phyloP scores from a whole-genome alignment of 148 eudicot species.

The Mesembryanthemum crystallinum region DNA sequence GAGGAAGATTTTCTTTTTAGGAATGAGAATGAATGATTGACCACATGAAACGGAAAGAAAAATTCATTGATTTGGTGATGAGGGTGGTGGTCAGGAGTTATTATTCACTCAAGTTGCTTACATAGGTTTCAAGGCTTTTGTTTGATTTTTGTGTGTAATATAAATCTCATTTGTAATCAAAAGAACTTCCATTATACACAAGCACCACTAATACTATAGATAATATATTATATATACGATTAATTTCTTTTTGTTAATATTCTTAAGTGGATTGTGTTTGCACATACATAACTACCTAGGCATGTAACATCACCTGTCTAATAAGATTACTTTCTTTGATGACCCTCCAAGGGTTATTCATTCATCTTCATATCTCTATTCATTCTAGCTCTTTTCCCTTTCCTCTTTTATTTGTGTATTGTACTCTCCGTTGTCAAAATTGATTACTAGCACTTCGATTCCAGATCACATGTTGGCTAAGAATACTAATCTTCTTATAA shows the following conservation, averaged over 20 bases:
- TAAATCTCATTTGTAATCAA: background rate
- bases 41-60: background rate
- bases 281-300: too few relatives aligned
- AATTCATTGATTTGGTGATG: background rate
- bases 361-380: too few relatives aligned
- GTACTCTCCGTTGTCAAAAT: too few relatives aligned
- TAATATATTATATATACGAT: background rate
- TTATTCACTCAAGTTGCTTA: slow-evolving; percentile 5
- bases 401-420: too few relatives aligned
- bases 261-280: too few relatives aligned
- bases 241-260: background rate
- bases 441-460: too few relatives aligned
- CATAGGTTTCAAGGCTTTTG: background rate
- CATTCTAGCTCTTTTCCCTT: too few relatives aligned
- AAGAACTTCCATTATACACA: background rate
- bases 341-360: too few relatives aligned
- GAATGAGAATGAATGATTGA: background rate
- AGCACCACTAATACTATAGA: background rate
- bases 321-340: too few relatives aligned
- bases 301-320: too few relatives aligned
- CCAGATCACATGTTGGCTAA: too few relatives aligned
- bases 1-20: background rate
- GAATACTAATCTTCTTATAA: too few relatives aligned
- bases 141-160: slow-evolving; percentile 7
- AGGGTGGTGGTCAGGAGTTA: background rate